Percentiles rank a stretch among this genome's conserved stretches.
These are phyloP conservation scores for Lactarius trivialis DNA, from an alignment of 768 basidiomycete species.

Conservation along the genomic window DNA sequence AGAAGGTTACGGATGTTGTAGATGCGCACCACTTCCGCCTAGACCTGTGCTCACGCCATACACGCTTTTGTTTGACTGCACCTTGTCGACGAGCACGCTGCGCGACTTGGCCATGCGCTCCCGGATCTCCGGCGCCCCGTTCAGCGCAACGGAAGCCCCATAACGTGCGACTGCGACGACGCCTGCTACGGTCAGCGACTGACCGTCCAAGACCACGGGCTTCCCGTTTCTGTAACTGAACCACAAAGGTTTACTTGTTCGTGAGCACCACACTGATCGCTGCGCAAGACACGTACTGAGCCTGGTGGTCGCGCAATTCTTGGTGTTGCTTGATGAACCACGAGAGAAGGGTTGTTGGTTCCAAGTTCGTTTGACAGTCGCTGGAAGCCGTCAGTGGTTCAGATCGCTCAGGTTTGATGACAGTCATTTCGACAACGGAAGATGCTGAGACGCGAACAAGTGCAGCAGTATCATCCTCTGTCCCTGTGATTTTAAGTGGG, in stretches of 20 bases:
- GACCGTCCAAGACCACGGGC: conserved; percentile 61
- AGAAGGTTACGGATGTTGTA: not conserved
- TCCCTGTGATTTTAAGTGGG: not conserved
- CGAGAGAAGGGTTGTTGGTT: conserved; percentile 37
- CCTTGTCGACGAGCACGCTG: conserved; percentile 56
- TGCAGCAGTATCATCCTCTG: not conserved
- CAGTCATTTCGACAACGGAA: conserved; percentile 1
- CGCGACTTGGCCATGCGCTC: conserved; percentile 56
- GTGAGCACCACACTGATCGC: not conserved
- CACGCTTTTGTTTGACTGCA: conserved; percentile 60
- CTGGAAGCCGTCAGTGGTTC: not conserved
- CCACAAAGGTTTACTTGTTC: not conserved
- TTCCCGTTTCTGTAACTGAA: conserved; percentile 46
- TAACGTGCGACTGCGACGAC: conserved; percentile 73
- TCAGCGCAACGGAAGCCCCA: conserved; percentile 43
- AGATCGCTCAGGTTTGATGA: not conserved
- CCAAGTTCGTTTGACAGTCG: not conserved
- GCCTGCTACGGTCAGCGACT: conserved; percentile 65
- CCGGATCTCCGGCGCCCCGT: conserved; percentile 41
- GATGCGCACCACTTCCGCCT: conserved; percentile 59
- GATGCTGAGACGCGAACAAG: not conserved
- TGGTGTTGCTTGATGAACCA: conserved; percentile 52
- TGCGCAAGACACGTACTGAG: conserved; percentile 42
- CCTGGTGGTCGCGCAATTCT: conserved; percentile 59
- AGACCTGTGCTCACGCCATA: conserved; percentile 87